Conservation (phyloP, 257 asterid species). For the Rauvolfia tetraphylla region DNA sequence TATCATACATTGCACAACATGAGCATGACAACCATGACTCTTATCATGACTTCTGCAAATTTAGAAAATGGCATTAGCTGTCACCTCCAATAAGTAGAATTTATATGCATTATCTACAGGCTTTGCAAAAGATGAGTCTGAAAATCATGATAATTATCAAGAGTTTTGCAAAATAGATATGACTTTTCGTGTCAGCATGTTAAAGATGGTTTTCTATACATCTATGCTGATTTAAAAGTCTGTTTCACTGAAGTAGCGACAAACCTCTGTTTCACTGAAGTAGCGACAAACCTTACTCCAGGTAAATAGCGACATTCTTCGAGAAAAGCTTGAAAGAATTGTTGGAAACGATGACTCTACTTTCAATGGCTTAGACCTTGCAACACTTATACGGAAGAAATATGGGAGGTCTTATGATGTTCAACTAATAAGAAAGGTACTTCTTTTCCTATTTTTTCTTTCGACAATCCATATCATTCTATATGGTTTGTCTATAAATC, state of each 20-base stretch:
- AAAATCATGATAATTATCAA: background rate
- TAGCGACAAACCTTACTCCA: constrained; percentile 29
- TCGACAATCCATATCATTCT: constrained; percentile 1
- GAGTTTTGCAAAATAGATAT: background rate
- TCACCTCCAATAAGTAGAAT: too few species aligned
- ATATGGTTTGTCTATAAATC: background rate
- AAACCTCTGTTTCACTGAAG: constrained; percentile 24
- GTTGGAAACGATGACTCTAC: constrained; percentile 80
- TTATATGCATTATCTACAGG: background rate
- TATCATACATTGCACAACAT: too few species aligned
- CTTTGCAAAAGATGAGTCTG: background rate
- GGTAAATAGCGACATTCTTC: constrained; percentile 53
- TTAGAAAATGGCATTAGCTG: too few species aligned
- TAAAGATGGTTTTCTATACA: background rate
- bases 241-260: constrained; percentile 16
- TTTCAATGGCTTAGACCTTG: constrained; percentile 89
- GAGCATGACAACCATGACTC: too few species aligned
- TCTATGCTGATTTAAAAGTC: background rate
- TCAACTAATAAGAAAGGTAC: constrained; percentile 88
- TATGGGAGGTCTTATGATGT: constrained; percentile 95
- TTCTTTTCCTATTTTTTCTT: constrained; percentile 15
- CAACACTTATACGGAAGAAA: constrained; percentile 86
- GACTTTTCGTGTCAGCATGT: background rate
- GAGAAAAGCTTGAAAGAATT: constrained; percentile 72
- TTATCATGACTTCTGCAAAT: too few species aligned